Conservation (phyloP, 768 basidiomycete species). For the Xanthoconium purpureum region DNA sequence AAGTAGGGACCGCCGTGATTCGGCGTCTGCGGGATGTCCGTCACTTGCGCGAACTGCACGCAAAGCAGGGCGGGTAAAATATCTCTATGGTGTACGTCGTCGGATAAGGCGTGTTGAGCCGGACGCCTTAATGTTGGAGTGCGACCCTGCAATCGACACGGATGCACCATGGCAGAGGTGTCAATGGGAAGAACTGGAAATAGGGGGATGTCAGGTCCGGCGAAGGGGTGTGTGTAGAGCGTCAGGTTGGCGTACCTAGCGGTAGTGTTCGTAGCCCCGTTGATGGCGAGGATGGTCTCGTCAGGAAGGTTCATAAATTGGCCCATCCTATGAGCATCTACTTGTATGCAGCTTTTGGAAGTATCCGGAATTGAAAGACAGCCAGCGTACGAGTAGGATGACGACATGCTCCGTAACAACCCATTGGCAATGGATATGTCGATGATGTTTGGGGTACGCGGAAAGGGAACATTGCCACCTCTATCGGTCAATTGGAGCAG, state of each 20-base stretch:
- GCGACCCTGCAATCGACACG: conserved; percentile 86
- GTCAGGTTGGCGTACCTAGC: conserved; percentile 75
- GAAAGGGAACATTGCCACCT: too few species aligned
- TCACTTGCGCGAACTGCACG: conserved; percentile 61
- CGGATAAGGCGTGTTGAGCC: conserved; percentile 56
- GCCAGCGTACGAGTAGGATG: too few species aligned
- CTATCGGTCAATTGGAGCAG: too few species aligned
- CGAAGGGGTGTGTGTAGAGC: conserved; percentile 38
- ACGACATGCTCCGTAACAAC: too few species aligned
- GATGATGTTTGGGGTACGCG: too few species aligned
- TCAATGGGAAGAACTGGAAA: conserved; percentile 67
- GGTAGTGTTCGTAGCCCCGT: conserved; percentile 83
- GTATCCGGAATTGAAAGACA: too few species aligned
- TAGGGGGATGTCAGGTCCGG: conserved; percentile 61
- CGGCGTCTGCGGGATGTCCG: conserved; percentile 68
- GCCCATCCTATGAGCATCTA: conserved; percentile 84
- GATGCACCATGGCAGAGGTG: conserved; percentile 80
- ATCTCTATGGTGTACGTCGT: conserved; percentile 81
- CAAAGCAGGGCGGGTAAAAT: conserved; percentile 92
- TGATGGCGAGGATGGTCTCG: conserved; percentile 71
- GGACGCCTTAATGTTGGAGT: conserved; percentile 88
- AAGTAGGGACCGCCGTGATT: conserved; percentile 82
- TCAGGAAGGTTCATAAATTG: conserved; percentile 85
- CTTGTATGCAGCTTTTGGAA: conserved; percentile 54
- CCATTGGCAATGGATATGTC: too few species aligned